A percentile compares a stretch with the other conserved stretches of the same genome.
These are phyloP conservation scores for Cnidoscolus chayamansa DNA, from an alignment of 441 rosid species.

Conservation along the genomic window DNA sequence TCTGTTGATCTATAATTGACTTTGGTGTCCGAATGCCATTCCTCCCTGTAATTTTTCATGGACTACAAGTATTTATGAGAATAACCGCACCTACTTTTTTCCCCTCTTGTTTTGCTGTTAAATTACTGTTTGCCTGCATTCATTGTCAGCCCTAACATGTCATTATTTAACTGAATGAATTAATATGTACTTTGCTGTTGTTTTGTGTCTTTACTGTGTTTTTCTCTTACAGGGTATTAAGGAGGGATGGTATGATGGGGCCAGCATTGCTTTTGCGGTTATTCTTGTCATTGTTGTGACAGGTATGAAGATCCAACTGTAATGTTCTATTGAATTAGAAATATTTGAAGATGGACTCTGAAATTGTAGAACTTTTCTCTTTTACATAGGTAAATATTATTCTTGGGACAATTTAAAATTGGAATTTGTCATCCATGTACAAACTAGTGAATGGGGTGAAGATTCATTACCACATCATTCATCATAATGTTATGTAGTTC, in stretches of 20 bases:
- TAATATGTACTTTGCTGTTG: neutral
- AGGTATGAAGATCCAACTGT: conserved; percentile 42
- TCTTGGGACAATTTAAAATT: neutral
- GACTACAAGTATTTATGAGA: neutral
- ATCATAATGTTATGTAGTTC: neutral
- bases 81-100: neutral
- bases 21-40: neutral
- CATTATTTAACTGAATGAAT: neutral
- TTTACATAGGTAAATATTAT: neutral
- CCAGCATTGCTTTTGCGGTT: conserved; percentile 97
- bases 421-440: neutral
- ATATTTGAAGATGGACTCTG: neutral
- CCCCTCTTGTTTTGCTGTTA: neutral
- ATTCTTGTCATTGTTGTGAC: conserved; percentile 88
- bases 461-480: neutral
- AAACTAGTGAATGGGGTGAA: neutral
- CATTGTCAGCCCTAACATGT: neutral
- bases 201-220: conserved; percentile 18
- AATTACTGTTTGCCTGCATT: neutral
- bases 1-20: neutral
- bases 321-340: neutral
- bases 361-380: neutral
- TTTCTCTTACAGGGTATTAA: conserved; percentile 59
- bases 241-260: conserved; percentile 99
- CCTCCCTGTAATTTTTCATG: neutral